These are phyloP conservation scores for Aspergillus spinulosporus DNA, from an alignment of 2,329 filamentous ascomycete genomes.

Conservation along the genomic window DNA sequence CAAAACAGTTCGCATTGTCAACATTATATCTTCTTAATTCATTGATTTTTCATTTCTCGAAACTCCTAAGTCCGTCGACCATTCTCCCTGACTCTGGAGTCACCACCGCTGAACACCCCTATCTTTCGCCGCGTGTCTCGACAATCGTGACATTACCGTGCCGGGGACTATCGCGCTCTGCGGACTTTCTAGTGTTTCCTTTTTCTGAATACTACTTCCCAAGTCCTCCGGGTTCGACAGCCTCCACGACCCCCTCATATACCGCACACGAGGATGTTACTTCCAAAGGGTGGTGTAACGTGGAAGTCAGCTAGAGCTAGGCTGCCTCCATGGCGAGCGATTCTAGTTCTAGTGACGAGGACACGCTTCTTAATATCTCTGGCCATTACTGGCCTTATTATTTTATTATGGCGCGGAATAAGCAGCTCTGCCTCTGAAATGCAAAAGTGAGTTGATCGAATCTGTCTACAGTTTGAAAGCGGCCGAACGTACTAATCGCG, in stretches of 20 bases:
- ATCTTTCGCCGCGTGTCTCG: conserved; percentile 5
- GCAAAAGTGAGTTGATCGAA: conserved; percentile 68
- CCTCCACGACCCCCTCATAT: conserved; percentile 6
- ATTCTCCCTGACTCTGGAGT: not conserved
- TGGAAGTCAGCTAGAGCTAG: conserved; percentile 87
- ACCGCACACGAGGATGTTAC: conserved; percentile 65
- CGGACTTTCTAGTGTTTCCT: conserved; percentile 12
- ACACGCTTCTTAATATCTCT: conserved; percentile 76
- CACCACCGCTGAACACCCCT: not conserved
- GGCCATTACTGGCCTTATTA: conserved; percentile 66
- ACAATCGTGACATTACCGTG: not conserved
- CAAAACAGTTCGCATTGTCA: conserved; percentile 1
- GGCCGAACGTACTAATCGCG: conserved; percentile 14
- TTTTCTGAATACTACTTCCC: not conserved
- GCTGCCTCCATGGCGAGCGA: conserved; percentile 72
- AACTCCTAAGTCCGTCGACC: not conserved
- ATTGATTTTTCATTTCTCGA: not conserved
- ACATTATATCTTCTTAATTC: not conserved
- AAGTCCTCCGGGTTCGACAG: not conserved
- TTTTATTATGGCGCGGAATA: conserved; percentile 87
- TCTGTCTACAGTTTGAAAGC: conserved; percentile 1
- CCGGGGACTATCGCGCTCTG: conserved; percentile 19
- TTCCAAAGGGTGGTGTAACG: conserved; percentile 83
- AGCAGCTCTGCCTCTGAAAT: conserved; percentile 78
- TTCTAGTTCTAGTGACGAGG: conserved; percentile 69